Evolutionary conservation across 306 rosid species (phyloP), one percentile per base, ranked within the genome.

Genomic region (Sicyos baderoa): DNA sequence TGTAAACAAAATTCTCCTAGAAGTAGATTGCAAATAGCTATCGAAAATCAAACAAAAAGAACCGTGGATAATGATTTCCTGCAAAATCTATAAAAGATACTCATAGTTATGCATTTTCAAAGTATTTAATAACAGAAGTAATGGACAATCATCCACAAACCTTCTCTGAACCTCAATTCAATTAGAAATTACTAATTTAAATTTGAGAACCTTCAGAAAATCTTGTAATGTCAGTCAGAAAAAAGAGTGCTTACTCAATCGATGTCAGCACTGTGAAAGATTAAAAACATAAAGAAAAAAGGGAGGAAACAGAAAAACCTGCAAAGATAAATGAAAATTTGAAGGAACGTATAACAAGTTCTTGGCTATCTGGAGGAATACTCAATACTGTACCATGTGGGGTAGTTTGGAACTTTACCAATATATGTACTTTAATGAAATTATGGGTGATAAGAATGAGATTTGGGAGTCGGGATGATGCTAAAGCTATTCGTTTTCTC

Each of bases 331-430:
- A 58, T 58, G 45, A 58, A 58, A 27, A 17, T 27, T 29, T 27
- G 64, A 58, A 58, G 19, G 37, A 58, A 58, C 12, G 37, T 56
- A 44, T 27, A 58, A 27, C 44, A 58, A 14, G 64, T 27, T 52
- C 22, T 52, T 16, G 56, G 22, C 18, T n/a, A 52, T 52, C 23
- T 1, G 56, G 18, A 6, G 56, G 22, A 52, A 52, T n/a, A n/a
- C n/a, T n/a, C n/a, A n/a, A n/a, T n/a, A n/a, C n/a, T n/a, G n/a
- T n/a, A n/a, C n/a, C n/a, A n/a, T n/a, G n/a, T n/a, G n/a, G n/a
- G n/a, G n/a, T 16, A 59, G 21, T 59, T 59, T 29, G 65, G 65
- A 59, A 23, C 18, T 57, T 56, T 56, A 5, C 32, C 62, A 57
- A 57, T 25, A 7, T 6, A 0, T 56, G 10, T 25, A 57, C 29